Percentiles rank a stretch among this genome's conserved stretches.
phyloP scores from a whole-genome alignment of 208 protist genomes.

The Giardia muris region DNA sequence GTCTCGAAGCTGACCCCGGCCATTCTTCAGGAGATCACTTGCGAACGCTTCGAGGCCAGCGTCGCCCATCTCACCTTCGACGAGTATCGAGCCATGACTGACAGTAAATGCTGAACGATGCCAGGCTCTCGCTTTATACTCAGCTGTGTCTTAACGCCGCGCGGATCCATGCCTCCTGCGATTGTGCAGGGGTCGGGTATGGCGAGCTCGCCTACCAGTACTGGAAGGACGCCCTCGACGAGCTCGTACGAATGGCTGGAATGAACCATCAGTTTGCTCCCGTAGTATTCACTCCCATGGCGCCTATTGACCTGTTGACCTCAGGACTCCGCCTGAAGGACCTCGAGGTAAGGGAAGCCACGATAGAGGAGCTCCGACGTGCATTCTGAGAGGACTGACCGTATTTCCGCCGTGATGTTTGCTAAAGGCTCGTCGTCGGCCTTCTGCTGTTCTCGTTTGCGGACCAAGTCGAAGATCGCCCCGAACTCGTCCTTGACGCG shows the following conservation, averaged over 20 bases:
- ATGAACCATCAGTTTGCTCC: no score
- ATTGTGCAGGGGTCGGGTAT: background rate
- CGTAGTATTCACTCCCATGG: no score
- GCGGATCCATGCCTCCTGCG: background rate
- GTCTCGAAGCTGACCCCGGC: background rate
- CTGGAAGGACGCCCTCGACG: background rate
- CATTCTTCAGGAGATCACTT: background rate
- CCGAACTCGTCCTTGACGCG: background rate
- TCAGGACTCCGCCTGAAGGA: background rate
- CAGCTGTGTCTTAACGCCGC: background rate
- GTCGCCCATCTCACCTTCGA: background rate
- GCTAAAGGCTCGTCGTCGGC: background rate
- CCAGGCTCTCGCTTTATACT: background rate
- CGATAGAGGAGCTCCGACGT: background rate
- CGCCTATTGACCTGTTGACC: no score
- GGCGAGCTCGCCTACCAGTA: background rate
- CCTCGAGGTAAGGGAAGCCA: background rate
- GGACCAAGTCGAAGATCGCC: background rate
- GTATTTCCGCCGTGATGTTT: background rate
- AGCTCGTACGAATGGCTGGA: no score
- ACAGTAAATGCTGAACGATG: background rate
- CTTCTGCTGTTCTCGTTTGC: background rate
- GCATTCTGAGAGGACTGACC: background rate
- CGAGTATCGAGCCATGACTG: background rate
- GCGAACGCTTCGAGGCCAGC: constrained; percentile 4